A percentile compares a stretch with the other conserved stretches of the same genome.
These are phyloP conservation scores for Candida dajiaensis DNA, from an alignment of 805 yeast genomes.

Conservation along the genomic window DNA sequence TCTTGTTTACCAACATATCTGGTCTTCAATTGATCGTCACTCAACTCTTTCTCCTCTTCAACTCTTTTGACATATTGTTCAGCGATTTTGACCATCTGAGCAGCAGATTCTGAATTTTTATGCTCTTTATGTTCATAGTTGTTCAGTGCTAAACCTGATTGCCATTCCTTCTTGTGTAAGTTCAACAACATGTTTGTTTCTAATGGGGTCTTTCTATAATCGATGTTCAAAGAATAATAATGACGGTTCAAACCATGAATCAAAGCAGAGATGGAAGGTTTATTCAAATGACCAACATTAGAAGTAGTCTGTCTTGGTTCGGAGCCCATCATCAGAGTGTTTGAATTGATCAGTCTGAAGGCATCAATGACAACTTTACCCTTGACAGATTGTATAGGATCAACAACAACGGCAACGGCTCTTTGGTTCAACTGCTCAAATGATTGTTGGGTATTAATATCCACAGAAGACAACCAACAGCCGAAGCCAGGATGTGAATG, in stretches of 20 bases:
- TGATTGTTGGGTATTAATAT: conserved; percentile 95
- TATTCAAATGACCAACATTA: conserved; percentile 89
- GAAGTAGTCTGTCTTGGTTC: conserved; percentile 98
- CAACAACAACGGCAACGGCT: conserved; percentile 97
- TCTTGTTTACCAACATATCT: conserved; percentile 98
- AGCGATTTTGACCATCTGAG: conserved; percentile 83
- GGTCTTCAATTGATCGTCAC: conserved; percentile 85
- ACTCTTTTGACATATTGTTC: conserved; percentile 85
- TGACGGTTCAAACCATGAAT: conserved; percentile 97
- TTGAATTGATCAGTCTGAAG: conserved; percentile 85
- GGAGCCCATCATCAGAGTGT: conserved; percentile 87
- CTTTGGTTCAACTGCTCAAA: conserved; percentile 93
- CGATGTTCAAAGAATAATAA: conserved; percentile 92
- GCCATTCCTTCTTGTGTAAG: conserved; percentile 94
- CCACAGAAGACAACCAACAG: conserved; percentile 98
- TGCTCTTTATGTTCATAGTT: conserved; percentile 77
- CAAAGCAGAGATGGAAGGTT: conserved; percentile 94
- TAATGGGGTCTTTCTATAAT: conserved; percentile 84
- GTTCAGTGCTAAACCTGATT: conserved; percentile 74
- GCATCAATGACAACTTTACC: conserved; percentile 99
- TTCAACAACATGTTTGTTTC: conserved; percentile 94
- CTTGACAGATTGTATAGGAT: conserved; percentile 97
- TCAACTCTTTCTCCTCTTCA: conserved; percentile 83
- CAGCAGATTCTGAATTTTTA: conserved; percentile 64
- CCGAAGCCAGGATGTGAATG: conserved; percentile 99